Base-by-base conservation (phyloP, 192 early-diverging fungal species). In the Backusella luteola region DNA sequence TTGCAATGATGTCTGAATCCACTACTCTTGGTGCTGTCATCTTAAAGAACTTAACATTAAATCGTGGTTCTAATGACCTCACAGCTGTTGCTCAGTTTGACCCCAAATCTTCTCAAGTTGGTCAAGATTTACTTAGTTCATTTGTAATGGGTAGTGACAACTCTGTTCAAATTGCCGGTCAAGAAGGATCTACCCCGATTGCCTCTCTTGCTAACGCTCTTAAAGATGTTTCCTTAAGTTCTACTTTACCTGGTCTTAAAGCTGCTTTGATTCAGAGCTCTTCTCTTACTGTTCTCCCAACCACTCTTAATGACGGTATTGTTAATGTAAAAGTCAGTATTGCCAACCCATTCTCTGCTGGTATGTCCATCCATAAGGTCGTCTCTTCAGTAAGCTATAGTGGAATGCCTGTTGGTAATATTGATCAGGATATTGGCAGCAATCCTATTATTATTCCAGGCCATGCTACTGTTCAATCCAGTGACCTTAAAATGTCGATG, bases 281-380 rank as follows among this genome's bases (percentile, higher is more conserved):
- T 21, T 49, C 81, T 23, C 72, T 90, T 74, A 80, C 80, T n/a
- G 80, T 90, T 36, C 76, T 81, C 12, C 77, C 80, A 41, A 75
- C 84, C 73, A 87, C 87, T 59, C 67, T 81, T 19, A 67, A 63
- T 52, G 85, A 81, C 41, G 80, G 79, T 32, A 69, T 84, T 67
- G 87, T 88, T 67, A 68, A 77, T 68, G 84, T 85, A 19, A 76
- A 66, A 26, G 85, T 90, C 59, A 82, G 78, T 6, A 77, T 90
- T 41, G 78, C 84, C 53, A 87, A 90, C 66, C 89, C 89, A 29
- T 88, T 90, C 78, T 49, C 76, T 21, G 84, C 87, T 66, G 76
- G 79, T 26, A 53, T 90, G 52, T 73, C 77, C 35, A 89, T 90
- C 73, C 76, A 72, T 42, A 80, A 79, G 34, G 81, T 91, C 73